A percentile compares a stretch with the other conserved stretches of the same genome.
These are phyloP conservation scores for Stagonosporopsis vannaccii DNA, from an alignment of 2,329 filamentous ascomycete genomes.

Conservation along the genomic window DNA sequence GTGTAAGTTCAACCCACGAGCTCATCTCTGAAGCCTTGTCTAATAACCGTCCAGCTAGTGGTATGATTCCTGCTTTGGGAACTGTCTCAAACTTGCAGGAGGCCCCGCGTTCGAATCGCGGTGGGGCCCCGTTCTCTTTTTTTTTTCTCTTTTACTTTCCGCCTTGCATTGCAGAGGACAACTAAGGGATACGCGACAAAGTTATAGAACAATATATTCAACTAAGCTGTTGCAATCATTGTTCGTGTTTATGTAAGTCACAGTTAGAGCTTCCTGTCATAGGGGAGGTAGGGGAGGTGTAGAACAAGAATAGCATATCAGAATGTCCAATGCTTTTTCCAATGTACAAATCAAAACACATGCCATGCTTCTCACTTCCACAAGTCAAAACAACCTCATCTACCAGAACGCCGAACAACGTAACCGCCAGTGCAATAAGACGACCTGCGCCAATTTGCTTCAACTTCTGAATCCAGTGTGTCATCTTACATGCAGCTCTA, in stretches of 20 bases:
- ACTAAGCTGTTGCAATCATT: too few species aligned
- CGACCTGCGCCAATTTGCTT: neutral
- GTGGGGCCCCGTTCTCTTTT: slow-evolving; percentile 10
- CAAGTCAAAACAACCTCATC: neutral
- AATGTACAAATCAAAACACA: neutral
- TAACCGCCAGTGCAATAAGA: neutral
- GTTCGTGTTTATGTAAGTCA: too few species aligned
- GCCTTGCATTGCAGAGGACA: too few species aligned
- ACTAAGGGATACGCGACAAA: too few species aligned
- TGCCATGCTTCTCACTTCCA: neutral
- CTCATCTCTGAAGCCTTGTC: neutral
- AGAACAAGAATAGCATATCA: too few species aligned
- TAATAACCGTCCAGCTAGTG: slow-evolving; percentile 11
- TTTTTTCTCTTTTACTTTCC: neutral
- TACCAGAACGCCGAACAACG: slow-evolving; percentile 1
- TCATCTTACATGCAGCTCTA: neutral
- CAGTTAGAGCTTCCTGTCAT: too few species aligned
- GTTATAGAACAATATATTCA: too few species aligned
- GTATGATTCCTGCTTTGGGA: slow-evolving; percentile 20
- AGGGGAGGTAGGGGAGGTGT: too few species aligned
- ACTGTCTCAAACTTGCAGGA: slow-evolving; percentile 11
- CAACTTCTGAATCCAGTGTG: neutral
- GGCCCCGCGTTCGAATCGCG: slow-evolving; percentile 21
- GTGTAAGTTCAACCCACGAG: slow-evolving; percentile 1
- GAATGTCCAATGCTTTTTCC: too few species aligned